Percentiles rank a stretch among this genome's conserved stretches.
Conservation (phyloP, 1,284 basidiomycete genomes). For the Gymnopus androsaceus region DNA sequence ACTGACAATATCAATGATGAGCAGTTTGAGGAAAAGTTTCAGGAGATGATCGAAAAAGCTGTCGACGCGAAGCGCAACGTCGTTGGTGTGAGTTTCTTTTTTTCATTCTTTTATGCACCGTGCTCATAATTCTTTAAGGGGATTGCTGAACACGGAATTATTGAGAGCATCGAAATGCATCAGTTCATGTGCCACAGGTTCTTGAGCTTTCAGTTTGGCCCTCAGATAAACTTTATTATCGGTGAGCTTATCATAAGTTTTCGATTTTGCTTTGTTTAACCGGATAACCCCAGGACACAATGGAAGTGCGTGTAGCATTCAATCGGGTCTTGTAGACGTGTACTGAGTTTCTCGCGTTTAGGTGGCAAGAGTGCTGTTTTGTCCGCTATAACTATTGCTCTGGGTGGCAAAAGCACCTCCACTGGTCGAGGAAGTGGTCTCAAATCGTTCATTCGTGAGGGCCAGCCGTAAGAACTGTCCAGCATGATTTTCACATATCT, state of each 20-base stretch:
- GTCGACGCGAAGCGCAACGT: conserved; percentile 54
- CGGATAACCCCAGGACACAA: conserved; percentile 60
- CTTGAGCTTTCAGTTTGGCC: conserved; percentile 80
- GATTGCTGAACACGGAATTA: conserved; percentile 83
- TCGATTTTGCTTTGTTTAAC: neutral
- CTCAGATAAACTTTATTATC: conserved; percentile 96
- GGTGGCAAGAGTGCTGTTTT: conserved; percentile 96
- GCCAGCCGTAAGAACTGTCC: conserved; percentile 61
- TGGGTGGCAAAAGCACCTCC: conserved; percentile 88
- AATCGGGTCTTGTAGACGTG: neutral
- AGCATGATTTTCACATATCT: neutral
- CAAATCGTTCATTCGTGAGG: conserved; percentile 88
- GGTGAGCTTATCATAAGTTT: conserved; percentile 53
- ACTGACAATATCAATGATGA: conserved; percentile 31
- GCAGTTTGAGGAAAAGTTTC: conserved; percentile 58
- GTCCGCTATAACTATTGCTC: conserved; percentile 89
- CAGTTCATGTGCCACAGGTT: conserved; percentile 98
- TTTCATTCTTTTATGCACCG: neutral
- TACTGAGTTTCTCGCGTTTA: conserved; percentile 29
- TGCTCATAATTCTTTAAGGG: conserved; percentile 42
- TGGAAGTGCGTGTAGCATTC: conserved; percentile 57
- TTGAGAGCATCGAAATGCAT: conserved; percentile 83
- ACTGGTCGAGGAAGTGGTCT: conserved; percentile 89
- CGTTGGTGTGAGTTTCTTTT: conserved; percentile 52
- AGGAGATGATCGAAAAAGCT: conserved; percentile 37